Evolutionary conservation across 2,329 filamentous ascomycete genomes (phyloP).

Genomic region (Apiospora sp.): DNA sequence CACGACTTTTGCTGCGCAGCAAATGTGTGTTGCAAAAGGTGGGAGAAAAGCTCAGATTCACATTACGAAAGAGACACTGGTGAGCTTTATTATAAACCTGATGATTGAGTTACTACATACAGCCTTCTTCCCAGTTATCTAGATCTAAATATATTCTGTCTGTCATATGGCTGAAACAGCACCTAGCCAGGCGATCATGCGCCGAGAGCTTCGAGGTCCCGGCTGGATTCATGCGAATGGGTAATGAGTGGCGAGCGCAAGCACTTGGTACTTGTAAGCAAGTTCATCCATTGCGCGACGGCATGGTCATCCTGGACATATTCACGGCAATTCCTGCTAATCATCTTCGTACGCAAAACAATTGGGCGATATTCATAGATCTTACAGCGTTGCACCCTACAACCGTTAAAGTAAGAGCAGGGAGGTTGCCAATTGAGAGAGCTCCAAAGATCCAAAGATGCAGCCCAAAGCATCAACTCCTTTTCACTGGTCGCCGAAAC

Average conservation of each 20-base stretch:
- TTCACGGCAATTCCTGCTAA: neutral
- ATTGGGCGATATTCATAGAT: neutral
- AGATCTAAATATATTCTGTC: neutral
- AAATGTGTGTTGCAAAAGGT: too few relatives aligned
- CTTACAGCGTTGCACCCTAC: neutral
- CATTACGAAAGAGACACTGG: neutral
- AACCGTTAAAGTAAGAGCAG: neutral
- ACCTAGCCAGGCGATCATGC: conserved; percentile 3
- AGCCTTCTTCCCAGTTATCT: neutral
- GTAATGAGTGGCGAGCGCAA: neutral
- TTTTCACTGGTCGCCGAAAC: neutral
- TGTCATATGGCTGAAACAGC: neutral
- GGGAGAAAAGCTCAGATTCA: neutral
- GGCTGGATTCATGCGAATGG: neutral
- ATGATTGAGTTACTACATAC: neutral
- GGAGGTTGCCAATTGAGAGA: neutral
- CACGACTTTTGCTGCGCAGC: too few relatives aligned
- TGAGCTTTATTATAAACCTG: neutral
- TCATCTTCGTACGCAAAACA: neutral
- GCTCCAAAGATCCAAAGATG: neutral
- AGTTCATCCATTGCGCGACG: neutral
- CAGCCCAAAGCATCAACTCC: neutral
- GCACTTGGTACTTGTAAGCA: neutral
- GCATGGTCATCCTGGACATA: neutral
- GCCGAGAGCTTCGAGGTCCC: neutral